phyloP scores from a whole-genome alignment of 208 protist species.

The Trichomonas tenax region DNA sequence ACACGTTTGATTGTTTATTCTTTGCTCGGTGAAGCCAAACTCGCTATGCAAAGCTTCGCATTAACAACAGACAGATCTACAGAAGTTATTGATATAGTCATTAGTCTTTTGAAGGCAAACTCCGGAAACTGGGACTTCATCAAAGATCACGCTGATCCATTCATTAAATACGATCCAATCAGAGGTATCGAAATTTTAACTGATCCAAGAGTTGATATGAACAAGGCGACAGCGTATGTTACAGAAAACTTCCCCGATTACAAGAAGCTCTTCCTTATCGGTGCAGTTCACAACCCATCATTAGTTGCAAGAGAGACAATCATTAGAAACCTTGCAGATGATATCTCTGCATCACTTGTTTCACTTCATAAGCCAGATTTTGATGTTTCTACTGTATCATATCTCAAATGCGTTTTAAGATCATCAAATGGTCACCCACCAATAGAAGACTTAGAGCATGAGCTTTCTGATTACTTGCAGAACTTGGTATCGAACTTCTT shows the following conservation, averaged over 20 bases:
- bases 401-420: background rate
- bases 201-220: background rate
- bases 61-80: background rate
- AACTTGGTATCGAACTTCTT: background rate
- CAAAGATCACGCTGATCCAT: background rate
- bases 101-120: background rate
- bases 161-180: background rate
- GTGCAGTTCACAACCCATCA: background rate
- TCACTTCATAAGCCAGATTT: background rate
- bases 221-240: background rate
- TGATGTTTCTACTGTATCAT: background rate
- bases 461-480: background rate
- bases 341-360: background rate
- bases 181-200: background rate
- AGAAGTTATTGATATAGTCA: background rate
- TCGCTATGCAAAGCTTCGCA: background rate
- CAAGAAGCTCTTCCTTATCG: background rate
- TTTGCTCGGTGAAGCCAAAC: background rate
- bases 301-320: background rate
- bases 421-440: background rate
- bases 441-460: background rate
- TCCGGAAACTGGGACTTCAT: background rate
- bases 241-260: background rate
- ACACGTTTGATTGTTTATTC: background rate
- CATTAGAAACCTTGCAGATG: background rate